Conservation (phyloP, 2,329 filamentous ascomycete genomes). For the Paecilomyces variotii region DNA sequence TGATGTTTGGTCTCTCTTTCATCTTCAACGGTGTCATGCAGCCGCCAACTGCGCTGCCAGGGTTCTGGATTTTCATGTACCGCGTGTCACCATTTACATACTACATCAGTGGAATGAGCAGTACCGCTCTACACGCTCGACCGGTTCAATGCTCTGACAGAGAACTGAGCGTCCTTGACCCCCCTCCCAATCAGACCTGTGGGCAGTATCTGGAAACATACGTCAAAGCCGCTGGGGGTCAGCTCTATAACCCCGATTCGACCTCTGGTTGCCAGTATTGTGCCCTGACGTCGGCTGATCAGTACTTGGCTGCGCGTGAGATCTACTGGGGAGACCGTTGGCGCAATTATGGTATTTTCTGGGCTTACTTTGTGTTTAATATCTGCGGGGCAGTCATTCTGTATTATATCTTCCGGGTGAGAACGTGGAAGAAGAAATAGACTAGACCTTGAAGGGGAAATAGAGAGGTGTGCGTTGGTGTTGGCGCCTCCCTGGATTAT, state of each 20-base stretch:
- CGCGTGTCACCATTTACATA: constrained; percentile 61
- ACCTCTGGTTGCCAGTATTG: constrained; percentile 52
- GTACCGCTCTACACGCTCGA: constrained; percentile 24
- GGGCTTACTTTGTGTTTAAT: constrained; percentile 47
- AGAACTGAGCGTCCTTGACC: constrained; percentile 27
- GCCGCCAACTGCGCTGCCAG: constrained; percentile 49
- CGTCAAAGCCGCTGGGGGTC: constrained; percentile 44
- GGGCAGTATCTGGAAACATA: constrained; percentile 54
- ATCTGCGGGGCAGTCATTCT: constrained; percentile 40
- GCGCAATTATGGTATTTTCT: constrained; percentile 50
- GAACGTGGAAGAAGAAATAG: not conserved
- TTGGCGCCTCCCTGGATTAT: no score
- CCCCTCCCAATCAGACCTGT: constrained; percentile 58
- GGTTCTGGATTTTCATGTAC: constrained; percentile 76
- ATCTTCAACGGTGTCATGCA: constrained; percentile 48
- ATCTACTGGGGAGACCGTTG: constrained; percentile 40
- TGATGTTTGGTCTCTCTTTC: not conserved
- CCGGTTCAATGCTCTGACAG: constrained; percentile 23
- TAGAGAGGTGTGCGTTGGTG: not conserved
- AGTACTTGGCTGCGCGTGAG: constrained; percentile 44
- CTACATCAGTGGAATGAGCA: constrained; percentile 35
- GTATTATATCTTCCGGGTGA: constrained; percentile 30
- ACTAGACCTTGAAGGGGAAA: not conserved
- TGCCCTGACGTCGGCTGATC: constrained; percentile 30
- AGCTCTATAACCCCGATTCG: constrained; percentile 54